Conservation (phyloP, 2,329 filamentous ascomycete genomes). For the Ophiobolus disseminans region DNA sequence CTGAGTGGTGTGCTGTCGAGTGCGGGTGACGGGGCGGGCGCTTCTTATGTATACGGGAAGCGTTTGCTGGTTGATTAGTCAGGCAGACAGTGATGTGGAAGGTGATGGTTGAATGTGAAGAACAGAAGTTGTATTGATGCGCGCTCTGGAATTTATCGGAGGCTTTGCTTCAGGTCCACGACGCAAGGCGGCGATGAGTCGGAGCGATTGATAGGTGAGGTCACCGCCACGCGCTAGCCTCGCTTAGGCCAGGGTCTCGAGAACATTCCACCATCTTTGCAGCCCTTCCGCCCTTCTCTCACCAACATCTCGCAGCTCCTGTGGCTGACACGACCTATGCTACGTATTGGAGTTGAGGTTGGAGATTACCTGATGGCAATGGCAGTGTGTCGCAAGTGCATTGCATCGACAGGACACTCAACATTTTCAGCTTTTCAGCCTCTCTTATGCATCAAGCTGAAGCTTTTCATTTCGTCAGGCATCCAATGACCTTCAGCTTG, state of each 20-base stretch:
- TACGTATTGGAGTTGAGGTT: background rate
- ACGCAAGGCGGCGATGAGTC: constrained; percentile 24
- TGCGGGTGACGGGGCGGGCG: constrained; percentile 12
- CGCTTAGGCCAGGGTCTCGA: constrained; percentile 21
- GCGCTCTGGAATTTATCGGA: constrained; percentile 19
- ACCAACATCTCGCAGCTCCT: constrained; percentile 2
- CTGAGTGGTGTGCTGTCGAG: constrained; percentile 14
- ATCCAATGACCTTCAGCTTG: too few relatives aligned
- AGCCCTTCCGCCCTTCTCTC: constrained; percentile 27
- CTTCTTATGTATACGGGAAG: constrained; percentile 10
- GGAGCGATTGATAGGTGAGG: constrained; percentile 22
- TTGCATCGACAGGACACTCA: too few relatives aligned
- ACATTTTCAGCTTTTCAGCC: too few relatives aligned
- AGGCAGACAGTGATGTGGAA: constrained; percentile 4
- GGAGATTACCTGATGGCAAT: background rate
- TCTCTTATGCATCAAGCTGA: too few relatives aligned
- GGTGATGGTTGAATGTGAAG: constrained; percentile 8
- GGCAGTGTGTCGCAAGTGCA: background rate
- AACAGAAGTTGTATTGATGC: constrained; percentile 4
- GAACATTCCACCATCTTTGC: constrained; percentile 23
- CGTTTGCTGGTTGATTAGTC: constrained; percentile 16
- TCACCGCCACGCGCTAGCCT: constrained; percentile 30
- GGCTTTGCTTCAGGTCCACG: constrained; percentile 10
- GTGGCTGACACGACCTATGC: constrained; percentile 8
- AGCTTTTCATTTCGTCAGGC: too few relatives aligned